These are phyloP conservation scores for Fusarium mundagurra DNA, from an alignment of 2,329 filamentous ascomycete species.

Conservation along the genomic window DNA sequence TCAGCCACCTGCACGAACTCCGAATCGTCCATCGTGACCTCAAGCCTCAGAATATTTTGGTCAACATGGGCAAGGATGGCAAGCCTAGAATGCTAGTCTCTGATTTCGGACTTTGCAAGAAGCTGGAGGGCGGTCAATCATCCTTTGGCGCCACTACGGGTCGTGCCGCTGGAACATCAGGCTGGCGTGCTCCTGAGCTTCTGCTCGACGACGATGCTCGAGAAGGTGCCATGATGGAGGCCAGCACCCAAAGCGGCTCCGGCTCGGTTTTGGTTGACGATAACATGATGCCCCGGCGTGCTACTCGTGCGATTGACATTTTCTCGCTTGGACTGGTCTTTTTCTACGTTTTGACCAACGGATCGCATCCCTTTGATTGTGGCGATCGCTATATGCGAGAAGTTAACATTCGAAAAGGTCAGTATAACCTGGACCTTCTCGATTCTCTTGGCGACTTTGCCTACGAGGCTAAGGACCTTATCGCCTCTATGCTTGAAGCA, in stretches of 20 bases:
- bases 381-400: constrained; percentile 96
- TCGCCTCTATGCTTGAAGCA: constrained; percentile 77
- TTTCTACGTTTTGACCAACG: constrained; percentile 96
- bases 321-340: constrained; percentile 98
- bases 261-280: constrained; percentile 66
- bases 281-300: constrained; percentile 74
- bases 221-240: constrained; percentile 57
- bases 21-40: constrained; percentile 97
- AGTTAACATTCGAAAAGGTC: constrained; percentile 94
- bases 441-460: constrained; percentile 84
- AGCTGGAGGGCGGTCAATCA: constrained; percentile 91
- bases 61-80: constrained; percentile 75
- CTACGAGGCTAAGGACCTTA: constrained; percentile 87
- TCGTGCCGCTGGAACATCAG: constrained; percentile 90
- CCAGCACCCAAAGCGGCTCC: constrained; percentile 69
- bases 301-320: constrained; percentile 95
- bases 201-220: constrained; percentile 80
- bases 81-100: constrained; percentile 91
- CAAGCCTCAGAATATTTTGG: constrained; percentile 97
- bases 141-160: constrained; percentile 95
- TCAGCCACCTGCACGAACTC: constrained; percentile 88
- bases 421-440: constrained; percentile 76
- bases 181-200: constrained; percentile 95
- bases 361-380: constrained; percentile 91
- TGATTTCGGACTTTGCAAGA: constrained; percentile 98